phyloP scores from a whole-genome alignment of 2,329 filamentous ascomycete species.

The Calonectria pseudoturangicola region DNA sequence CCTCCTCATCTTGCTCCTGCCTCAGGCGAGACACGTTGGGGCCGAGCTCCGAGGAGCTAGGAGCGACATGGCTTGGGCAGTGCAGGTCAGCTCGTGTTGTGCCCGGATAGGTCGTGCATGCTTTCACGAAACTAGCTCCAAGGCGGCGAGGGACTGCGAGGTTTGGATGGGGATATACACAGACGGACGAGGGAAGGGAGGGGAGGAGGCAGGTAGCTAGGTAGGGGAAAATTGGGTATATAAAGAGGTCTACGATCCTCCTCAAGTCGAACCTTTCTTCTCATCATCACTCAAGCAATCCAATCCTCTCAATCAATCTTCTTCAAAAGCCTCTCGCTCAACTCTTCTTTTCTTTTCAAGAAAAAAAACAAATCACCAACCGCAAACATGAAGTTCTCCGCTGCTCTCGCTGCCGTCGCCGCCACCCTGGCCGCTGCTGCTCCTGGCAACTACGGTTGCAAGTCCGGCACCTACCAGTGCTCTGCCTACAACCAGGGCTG shows the following conservation, averaged over 20 bases:
- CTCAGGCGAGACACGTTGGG: neutral
- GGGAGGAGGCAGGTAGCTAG: no score
- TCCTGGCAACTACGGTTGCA: constrained; percentile 50
- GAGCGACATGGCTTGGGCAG: constrained; percentile 30
- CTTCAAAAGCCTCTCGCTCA: constrained; percentile 39
- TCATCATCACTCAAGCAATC: constrained; percentile 39
- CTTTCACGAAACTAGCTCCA: constrained; percentile 5
- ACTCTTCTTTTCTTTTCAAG: constrained; percentile 29
- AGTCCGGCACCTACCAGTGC: constrained; percentile 61
- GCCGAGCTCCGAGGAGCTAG: constrained; percentile 29
- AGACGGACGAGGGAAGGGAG: neutral
- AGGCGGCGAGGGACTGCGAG: neutral
- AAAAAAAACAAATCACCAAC: constrained; percentile 6
- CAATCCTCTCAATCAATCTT: constrained; percentile 1
- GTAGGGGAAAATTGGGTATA: constrained; percentile 31
- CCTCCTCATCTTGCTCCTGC: neutral
- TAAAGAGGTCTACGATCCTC: constrained; percentile 33
- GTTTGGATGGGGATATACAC: neutral
- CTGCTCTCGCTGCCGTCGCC: constrained; percentile 48
- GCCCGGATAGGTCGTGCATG: neutral
- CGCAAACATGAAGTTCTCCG: constrained; percentile 58
- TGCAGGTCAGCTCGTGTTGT: constrained; percentile 33
- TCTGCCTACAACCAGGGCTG: constrained; percentile 53
- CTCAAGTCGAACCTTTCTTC: constrained; percentile 17
- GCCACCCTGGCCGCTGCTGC: constrained; percentile 48